Evolutionary conservation across 2,329 filamentous ascomycete genomes (phyloP), one percentile per base, ranked within the genome.

Genomic region (Arthrobotrys entomopaga): DNA sequence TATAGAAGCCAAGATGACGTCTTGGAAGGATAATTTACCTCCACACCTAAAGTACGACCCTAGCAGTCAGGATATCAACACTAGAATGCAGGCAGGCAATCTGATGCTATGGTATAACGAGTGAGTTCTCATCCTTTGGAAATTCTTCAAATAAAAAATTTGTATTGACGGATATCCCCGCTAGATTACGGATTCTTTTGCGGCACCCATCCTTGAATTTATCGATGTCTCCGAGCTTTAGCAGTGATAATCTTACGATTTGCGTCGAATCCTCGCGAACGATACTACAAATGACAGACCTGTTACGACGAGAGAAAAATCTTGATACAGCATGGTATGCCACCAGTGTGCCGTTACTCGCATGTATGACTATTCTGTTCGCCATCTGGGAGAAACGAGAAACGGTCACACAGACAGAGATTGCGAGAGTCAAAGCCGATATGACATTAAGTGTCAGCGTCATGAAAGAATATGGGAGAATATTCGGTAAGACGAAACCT

Each of bases 321-420:
- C 82, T 93, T 2, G 91, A 94, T 79, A 91, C 90, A 0, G 92
- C 90, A 0, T 93, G 91, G 90, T 90, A 91, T 78, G 89, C 90
- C 54, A 85, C 88, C 56, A 89, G 90, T 0, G 86, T 91, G 4
- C 92, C 91, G 78, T 85, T 91, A 11, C 87, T 89, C 49, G 90
- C 90, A 24, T 88, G 91, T 66, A 91, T 92, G 77, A 90, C 90
- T 0, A 88, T 87, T 13, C 82, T 94, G 0, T 91, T 90, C 53
- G 87, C 87, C 1, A 86, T 89, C 65, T 91, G 88, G 83, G 87
- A 92, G 79, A 86, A 89, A 54, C 85, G 89, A 29, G 86, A 87
- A 56, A 84, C 86, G 8, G 86, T 87, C 10, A 87, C 86, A 0
- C 81, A 84, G 0, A 83, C 84, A 1, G 87, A 91, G 67, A 82